Evolutionary conservation across 768 basidiomycete species (phyloP).

Genomic region (Fomitopsis serialis): DNA sequence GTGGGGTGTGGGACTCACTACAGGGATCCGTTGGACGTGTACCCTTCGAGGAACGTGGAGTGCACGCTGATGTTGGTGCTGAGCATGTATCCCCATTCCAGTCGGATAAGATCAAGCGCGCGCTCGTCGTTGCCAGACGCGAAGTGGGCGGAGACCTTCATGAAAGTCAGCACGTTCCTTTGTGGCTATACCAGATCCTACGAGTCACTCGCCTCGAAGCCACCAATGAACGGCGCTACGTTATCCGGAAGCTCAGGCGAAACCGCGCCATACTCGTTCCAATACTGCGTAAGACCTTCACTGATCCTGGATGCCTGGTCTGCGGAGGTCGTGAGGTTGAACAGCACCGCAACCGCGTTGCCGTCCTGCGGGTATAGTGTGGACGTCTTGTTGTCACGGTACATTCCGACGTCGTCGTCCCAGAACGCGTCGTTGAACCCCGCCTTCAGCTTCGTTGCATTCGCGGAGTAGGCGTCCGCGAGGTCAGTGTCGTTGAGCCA

Average conservation of each 20-base stretch:
- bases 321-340: constrained; percentile 39
- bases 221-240: constrained; percentile 54
- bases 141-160: constrained; percentile 54
- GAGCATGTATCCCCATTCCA: constrained; percentile 59
- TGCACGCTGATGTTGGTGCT: constrained; percentile 50
- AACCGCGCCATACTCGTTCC: constrained; percentile 48
- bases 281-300: constrained; percentile 42
- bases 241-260: constrained; percentile 55
- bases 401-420: constrained; percentile 43
- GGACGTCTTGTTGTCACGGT: constrained; percentile 48
- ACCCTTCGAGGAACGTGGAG: constrained; percentile 54
- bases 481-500: constrained; percentile 31
- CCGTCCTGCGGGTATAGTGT: constrained; percentile 52
- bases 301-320: constrained; percentile 38
- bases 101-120: constrained; percentile 46
- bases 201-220: constrained; percentile 40
- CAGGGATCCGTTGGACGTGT: constrained; percentile 52
- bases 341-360: constrained; percentile 50
- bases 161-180: not conserved
- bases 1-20: constrained; percentile 26
- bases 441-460: constrained; percentile 44
- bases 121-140: constrained; percentile 43
- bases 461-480: constrained; percentile 33
- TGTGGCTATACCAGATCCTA: not conserved
- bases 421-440: constrained; percentile 49